A percentile compares a stretch with the other conserved stretches of the same genome.
Evolutionary conservation across 176 grass and related monocot genomes (phyloP).

Genomic region (Elaeis guineensis): DNA sequence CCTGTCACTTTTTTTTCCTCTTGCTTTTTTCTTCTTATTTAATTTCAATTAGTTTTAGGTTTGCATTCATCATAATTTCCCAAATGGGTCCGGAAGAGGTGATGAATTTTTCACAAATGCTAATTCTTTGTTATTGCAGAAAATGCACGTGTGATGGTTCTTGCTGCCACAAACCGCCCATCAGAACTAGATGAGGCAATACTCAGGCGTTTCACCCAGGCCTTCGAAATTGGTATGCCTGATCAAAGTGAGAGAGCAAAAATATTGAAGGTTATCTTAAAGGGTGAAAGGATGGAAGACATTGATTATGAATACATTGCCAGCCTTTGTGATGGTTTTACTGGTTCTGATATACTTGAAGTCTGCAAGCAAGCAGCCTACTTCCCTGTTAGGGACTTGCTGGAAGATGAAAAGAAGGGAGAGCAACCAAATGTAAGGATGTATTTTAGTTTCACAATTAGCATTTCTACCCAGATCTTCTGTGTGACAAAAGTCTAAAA

Average conservation of each 20-base stretch:
- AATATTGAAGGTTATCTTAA: conserved; percentile 82
- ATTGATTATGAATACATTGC: conserved; percentile 79
- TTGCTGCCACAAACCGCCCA: conserved; percentile 96
- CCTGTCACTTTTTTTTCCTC: too few species aligned
- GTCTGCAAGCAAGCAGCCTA: conserved; percentile 94
- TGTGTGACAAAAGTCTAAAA: too few species aligned
- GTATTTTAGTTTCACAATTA: too few species aligned
- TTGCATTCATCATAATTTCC: too few species aligned
- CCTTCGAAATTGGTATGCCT: conserved; percentile 87
- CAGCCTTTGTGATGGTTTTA: conserved; percentile 81
- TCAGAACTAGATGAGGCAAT: conserved; percentile 93
- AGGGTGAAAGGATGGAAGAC: conserved; percentile 63
- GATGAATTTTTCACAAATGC: too few species aligned
- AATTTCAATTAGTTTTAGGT: too few species aligned
- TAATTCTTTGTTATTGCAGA: conserved; percentile 31
- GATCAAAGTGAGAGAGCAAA: conserved; percentile 76
- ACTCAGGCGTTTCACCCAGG: conserved; percentile 84
- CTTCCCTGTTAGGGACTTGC: conserved; percentile 77
- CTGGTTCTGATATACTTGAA: conserved; percentile 85
- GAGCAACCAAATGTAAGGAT: conserved; percentile 35
- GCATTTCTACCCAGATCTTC: too few species aligned
- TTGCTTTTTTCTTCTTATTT: too few species aligned
- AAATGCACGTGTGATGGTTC: conserved; percentile 94
- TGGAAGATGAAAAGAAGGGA: conserved; percentile 77
- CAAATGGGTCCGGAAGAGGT: too few species aligned